Percentiles rank a stretch among this genome's conserved stretches.
Conservation (phyloP, 2,329 filamentous ascomycete genomes). For the Pyricularia pennisetigena region DNA sequence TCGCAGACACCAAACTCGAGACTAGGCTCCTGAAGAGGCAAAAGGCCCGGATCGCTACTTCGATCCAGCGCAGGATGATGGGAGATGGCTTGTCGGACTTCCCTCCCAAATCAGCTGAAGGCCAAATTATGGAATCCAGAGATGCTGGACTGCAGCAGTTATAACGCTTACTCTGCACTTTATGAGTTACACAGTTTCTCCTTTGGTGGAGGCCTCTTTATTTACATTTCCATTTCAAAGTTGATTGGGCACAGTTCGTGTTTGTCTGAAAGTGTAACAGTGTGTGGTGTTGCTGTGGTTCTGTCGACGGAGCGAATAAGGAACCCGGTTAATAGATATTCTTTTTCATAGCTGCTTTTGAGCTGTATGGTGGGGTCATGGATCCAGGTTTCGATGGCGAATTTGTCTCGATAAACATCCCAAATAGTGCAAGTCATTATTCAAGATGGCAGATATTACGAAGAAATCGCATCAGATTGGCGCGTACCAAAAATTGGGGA, state of each 20-base stretch:
- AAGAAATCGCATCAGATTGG: not conserved
- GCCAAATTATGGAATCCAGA: not conserved
- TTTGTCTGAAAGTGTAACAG: no score
- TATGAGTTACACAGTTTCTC: not conserved
- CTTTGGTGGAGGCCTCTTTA: not conserved
- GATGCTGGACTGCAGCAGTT: no score
- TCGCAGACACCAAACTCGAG: not conserved
- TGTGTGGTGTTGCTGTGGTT: no score
- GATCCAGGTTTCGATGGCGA: not conserved
- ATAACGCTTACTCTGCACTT: no score
- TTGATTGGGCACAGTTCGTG: no score
- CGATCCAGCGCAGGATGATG: not conserved
- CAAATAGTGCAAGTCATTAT: not conserved
- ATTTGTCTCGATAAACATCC: not conserved
- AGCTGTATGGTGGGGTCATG: no score
- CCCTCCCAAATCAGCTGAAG: not conserved
- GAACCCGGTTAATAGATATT: no score
- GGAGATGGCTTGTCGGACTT: not conserved
- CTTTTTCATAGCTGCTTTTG: no score
- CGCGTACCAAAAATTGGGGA: no score
- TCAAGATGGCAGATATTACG: not conserved
- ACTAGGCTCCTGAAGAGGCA: not conserved
- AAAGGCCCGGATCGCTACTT: not conserved
- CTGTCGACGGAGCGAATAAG: no score
- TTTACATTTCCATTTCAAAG: no score